These are phyloP conservation scores for Neocallimastix lanati DNA, from an alignment of 192 early-diverging fungal species.

Conservation along the genomic window DNA sequence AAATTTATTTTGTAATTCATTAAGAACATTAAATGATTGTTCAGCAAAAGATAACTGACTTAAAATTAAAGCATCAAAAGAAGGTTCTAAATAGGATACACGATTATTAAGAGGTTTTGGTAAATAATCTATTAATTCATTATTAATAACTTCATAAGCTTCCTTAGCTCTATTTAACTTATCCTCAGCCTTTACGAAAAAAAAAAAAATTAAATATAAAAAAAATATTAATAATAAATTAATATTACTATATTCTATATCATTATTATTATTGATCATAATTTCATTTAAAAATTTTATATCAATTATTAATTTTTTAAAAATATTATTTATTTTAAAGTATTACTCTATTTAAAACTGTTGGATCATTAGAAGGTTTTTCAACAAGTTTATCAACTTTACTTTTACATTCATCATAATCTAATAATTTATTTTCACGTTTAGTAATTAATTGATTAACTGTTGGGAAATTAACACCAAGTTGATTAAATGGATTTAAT, in stretches of 20 bases:
- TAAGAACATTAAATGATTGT: conserved; percentile 55
- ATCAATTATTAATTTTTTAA: too few species aligned
- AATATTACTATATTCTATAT: too few species aligned
- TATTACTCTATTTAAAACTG: conserved; percentile 33
- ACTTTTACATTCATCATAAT: conserved; percentile 62
- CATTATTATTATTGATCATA: too few species aligned
- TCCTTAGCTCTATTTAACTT: conserved; percentile 55
- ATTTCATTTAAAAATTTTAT: too few species aligned
- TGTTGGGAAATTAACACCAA: conserved; percentile 68
- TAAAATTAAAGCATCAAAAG: conserved; percentile 90
- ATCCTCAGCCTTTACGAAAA: conserved; percentile 61
- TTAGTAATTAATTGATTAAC: conserved; percentile 83
- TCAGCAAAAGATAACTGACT: conserved; percentile 81
- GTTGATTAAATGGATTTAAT: conserved; percentile 71
- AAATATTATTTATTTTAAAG: too few species aligned
- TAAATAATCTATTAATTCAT: conserved; percentile 61
- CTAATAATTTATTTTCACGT: conserved; percentile 68
- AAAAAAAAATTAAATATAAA: too few species aligned
- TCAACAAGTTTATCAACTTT: conserved; percentile 66
- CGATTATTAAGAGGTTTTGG: conserved; percentile 77
- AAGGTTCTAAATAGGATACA: conserved; percentile 81
- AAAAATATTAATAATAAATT: too few species aligned
- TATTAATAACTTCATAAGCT: conserved; percentile 66
- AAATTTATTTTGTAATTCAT: conserved; percentile 23
- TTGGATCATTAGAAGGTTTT: conserved; percentile 54